Conservation (phyloP, 1,139 yeast species). For the Yamadazyma taylorii region DNA sequence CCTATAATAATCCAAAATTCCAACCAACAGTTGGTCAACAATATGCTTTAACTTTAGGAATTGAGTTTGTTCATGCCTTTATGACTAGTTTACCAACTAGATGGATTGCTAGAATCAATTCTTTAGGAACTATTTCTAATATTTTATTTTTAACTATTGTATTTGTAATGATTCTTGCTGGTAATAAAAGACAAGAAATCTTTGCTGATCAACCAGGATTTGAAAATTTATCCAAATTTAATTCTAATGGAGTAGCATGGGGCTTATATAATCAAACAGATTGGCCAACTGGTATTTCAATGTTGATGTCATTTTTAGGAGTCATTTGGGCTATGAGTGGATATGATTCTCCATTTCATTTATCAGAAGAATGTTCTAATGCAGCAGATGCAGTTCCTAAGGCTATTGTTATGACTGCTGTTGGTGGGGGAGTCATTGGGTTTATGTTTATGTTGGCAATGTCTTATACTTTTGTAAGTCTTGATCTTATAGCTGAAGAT, state of each 20-base stretch:
- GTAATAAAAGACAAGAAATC: slow-evolving; percentile 39
- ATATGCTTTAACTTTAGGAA: slow-evolving; percentile 50
- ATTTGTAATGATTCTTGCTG: slow-evolving; percentile 56
- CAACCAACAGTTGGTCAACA: slow-evolving; percentile 47
- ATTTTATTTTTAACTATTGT: slow-evolving; percentile 52
- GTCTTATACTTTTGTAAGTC: slow-evolving; percentile 59
- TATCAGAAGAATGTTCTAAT: slow-evolving; percentile 68
- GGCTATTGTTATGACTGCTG: slow-evolving; percentile 64
- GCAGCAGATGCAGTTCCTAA: slow-evolving; percentile 62
- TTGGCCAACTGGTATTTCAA: slow-evolving; percentile 62
- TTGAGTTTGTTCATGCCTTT: slow-evolving; percentile 48
- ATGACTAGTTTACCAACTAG: slow-evolving; percentile 54
- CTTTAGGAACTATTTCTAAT: slow-evolving; percentile 52
- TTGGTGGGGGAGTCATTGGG: slow-evolving; percentile 59
- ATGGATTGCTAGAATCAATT: slow-evolving; percentile 55
- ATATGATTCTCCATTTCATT: slow-evolving; percentile 70
- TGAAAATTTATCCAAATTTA: slow-evolving; percentile 43
- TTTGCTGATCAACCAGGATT: slow-evolving; percentile 13
- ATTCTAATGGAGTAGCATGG: slow-evolving; percentile 54
- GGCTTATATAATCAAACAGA: slow-evolving; percentile 58
- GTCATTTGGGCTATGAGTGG: slow-evolving; percentile 77
- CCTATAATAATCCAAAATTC: slow-evolving; percentile 32
- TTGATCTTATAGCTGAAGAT: slow-evolving; percentile 47
- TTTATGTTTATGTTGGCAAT: slow-evolving; percentile 62
- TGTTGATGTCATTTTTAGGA: slow-evolving; percentile 60